These are phyloP conservation scores for Sabuloglossum arenarium DNA, from an alignment of 495 filamentous ascomycete genomes.

Conservation along the genomic window DNA sequence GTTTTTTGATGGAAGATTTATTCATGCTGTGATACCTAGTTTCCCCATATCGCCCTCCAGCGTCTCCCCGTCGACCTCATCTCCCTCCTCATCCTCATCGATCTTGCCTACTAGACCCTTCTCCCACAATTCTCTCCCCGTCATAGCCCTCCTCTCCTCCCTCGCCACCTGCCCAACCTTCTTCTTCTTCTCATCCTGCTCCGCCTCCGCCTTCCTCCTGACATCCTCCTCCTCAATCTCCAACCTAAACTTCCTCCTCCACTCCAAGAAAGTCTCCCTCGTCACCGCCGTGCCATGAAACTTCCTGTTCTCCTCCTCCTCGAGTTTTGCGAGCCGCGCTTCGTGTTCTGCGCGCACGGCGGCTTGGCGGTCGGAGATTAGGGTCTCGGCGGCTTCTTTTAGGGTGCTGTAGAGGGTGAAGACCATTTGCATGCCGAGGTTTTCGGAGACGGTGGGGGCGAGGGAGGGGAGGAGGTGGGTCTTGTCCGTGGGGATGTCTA, in stretches of 20 bases:
- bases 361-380: slow-evolving; percentile 48
- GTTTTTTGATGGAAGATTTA: not conserved
- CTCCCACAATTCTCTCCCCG: slow-evolving; percentile 73
- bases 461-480: slow-evolving; percentile 45
- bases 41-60: slow-evolving; percentile 39
- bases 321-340: slow-evolving; percentile 40
- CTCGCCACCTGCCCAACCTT: slow-evolving; percentile 34
- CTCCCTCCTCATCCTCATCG: slow-evolving; percentile 49
- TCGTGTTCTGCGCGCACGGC: slow-evolving; percentile 41
- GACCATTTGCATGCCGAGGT: slow-evolving; percentile 93
- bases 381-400: slow-evolving; percentile 68
- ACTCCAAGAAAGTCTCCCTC: slow-evolving; percentile 59
- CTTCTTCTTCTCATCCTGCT: slow-evolving; percentile 50
- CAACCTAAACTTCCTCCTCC: slow-evolving; percentile 56
- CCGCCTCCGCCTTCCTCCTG: slow-evolving; percentile 43
- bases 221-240: slow-evolving; percentile 55
- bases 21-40: slow-evolving; percentile 30
- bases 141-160: slow-evolving; percentile 40
- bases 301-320: slow-evolving; percentile 87
- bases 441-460: slow-evolving; percentile 57
- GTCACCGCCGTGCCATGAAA: slow-evolving; percentile 86
- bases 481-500: slow-evolving; percentile 49
- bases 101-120: slow-evolving; percentile 51
- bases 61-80: slow-evolving; percentile 28
- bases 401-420: slow-evolving; percentile 73